Conservation (phyloP, 768 basidiomycete species). For the Suillus tomentosus region DNA sequence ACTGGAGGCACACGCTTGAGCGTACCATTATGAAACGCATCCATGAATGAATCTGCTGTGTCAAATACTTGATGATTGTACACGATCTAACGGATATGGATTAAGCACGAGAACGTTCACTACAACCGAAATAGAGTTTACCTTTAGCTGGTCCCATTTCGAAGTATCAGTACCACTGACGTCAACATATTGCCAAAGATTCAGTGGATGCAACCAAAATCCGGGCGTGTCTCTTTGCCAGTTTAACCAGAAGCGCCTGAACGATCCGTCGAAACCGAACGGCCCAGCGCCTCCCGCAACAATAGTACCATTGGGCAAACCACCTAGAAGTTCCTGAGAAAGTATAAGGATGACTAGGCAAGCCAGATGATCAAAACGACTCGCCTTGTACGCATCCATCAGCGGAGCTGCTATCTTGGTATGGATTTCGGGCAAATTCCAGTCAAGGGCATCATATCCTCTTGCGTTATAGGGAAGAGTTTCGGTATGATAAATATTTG, state of each 20-base stretch:
- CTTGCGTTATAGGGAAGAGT: slow-evolving; percentile 59
- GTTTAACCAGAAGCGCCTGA: slow-evolving; percentile 55
- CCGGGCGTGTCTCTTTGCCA: slow-evolving; percentile 54
- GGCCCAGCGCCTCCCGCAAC: slow-evolving; percentile 49
- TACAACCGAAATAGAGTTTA: slow-evolving; percentile 16
- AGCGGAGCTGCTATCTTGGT: slow-evolving; percentile 37
- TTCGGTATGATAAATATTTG: slow-evolving; percentile 53
- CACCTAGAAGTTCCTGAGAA: slow-evolving; percentile 51
- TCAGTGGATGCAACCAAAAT: slow-evolving; percentile 52
- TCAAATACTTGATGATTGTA: slow-evolving; percentile 63
- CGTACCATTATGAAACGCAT: slow-evolving; percentile 54
- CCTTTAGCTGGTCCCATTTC: slow-evolving; percentile 57
- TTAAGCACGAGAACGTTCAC: slow-evolving; percentile 5
- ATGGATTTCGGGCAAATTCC: slow-evolving; percentile 31
- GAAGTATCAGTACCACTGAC: slow-evolving; percentile 52
- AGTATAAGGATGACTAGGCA: neutral
- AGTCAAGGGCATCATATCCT: slow-evolving; percentile 34
- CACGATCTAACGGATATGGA: slow-evolving; percentile 40
- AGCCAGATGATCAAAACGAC: slow-evolving; percentile 14
- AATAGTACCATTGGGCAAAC: slow-evolving; percentile 50
- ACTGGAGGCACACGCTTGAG: slow-evolving; percentile 44
- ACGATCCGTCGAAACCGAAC: slow-evolving; percentile 60
- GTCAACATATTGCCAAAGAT: slow-evolving; percentile 60
- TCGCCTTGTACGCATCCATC: slow-evolving; percentile 43
- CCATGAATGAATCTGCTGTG: slow-evolving; percentile 48